phyloP scores from a whole-genome alignment of 257 asterid species.

The Jacaranda copaia region DNA sequence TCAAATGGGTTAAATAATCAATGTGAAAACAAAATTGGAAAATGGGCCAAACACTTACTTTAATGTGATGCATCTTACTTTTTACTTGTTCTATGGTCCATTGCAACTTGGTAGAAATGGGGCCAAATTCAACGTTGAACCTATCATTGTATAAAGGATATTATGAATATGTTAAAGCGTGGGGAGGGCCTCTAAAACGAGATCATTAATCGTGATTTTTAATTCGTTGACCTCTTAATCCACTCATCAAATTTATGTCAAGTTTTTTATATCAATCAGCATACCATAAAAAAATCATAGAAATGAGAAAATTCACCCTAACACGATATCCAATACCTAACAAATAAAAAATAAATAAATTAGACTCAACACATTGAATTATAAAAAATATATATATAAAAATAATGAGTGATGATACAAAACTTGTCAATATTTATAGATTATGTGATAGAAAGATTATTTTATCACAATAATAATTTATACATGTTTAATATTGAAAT shows the following conservation, averaged over 20 bases:
- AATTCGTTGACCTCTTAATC: slow-evolving; percentile 20
- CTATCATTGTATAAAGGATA: background rate
- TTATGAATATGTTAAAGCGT: slow-evolving; percentile 3
- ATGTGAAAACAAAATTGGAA: background rate
- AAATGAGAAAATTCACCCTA: too few relatives aligned
- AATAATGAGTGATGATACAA: too few relatives aligned
- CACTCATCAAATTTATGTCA: background rate
- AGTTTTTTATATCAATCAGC: background rate
- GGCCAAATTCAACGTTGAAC: slow-evolving; percentile 7
- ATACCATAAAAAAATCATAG: background rate
- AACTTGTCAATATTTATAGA: too few relatives aligned
- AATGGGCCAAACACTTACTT: background rate
- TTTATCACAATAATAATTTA: too few relatives aligned
- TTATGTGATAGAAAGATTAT: too few relatives aligned
- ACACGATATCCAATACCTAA: too few relatives aligned
- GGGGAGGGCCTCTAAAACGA: background rate
- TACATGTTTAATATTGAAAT: too few relatives aligned
- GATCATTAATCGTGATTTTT: slow-evolving; percentile 14
- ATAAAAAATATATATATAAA: too few relatives aligned
- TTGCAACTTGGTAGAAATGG: background rate
- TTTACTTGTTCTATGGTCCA: background rate
- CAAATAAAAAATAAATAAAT: too few relatives aligned
- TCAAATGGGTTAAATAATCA: background rate
- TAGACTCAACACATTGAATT: too few relatives aligned
- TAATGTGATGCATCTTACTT: background rate